Base-by-base conservation (phyloP, 1,284 basidiomycete species). In the Ustilago xerochloae region DNA sequence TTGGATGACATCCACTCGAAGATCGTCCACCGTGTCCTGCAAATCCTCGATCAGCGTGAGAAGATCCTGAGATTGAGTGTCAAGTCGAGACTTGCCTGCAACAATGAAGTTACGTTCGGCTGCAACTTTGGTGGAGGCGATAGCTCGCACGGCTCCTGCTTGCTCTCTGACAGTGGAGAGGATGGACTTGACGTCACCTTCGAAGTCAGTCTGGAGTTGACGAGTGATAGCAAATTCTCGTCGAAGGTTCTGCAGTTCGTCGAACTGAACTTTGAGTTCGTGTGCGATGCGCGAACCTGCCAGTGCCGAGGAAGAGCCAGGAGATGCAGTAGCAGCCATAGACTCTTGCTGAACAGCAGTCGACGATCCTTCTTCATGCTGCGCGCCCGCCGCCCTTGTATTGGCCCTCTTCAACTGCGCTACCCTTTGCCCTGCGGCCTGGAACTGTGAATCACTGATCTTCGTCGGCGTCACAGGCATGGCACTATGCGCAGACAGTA, bases 1-100 rank as follows among this genome's bases (percentile, higher is more conserved):
- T 85, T 93, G 92, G 63, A 93, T 89, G 29, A 97, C 94, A 83
- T 99, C 96, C 80, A 93, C 90, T 82, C 93, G 92, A 57, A 98
- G 89, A 53, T 88, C 89, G 85, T 99, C 97, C 48, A 99, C 91
- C 6, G 90, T 90, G 82, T 99, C 96, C 80, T 94, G 92, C 57
- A 99, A 87, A 82, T 94, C 93, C 85, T 99, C 96, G 69, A 98
- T 91, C 75, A 92, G 90, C 41, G 94, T 95, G 77, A 99, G 88
- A 48, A 93, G 90, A 77, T 92, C 94, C 85, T 96, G 93, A 80
- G 91, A 94, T 57, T 92, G 90, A 8, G 86, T 87, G 79, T 99
- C 96, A 9, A 99, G 88, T 81, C 93, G 93, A 79, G 89, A 87
- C 87, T 97, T 98, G 69, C 93, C 94, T 29, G 91, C 91, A 78